Conservation (phyloP, 768 basidiomycete genomes). For the Leccinellum albellum region DNA sequence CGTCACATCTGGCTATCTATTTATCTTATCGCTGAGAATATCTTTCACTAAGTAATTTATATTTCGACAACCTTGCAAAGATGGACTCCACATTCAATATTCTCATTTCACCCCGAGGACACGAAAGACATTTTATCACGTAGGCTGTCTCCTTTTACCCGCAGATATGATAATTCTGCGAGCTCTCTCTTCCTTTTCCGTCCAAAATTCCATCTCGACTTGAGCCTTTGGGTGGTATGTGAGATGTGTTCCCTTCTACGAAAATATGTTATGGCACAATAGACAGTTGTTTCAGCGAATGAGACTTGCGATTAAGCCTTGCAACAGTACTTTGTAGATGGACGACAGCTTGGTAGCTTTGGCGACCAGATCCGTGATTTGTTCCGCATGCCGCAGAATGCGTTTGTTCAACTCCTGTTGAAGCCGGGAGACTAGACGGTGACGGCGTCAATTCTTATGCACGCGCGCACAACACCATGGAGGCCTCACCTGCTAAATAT, state of each 20-base stretch:
- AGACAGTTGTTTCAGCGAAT: not conserved
- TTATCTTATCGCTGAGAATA: conserved; percentile 7
- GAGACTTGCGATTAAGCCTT: conserved; percentile 66
- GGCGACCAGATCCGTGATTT: conserved; percentile 56
- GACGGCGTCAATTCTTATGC: not conserved
- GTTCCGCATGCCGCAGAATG: conserved; percentile 67
- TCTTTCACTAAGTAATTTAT: conserved; percentile 22
- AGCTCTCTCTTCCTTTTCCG: conserved; percentile 80
- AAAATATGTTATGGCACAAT: not conserved
- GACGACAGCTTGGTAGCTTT: conserved; percentile 67
- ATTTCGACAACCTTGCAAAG: conserved; percentile 10
- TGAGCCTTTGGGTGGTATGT: conserved; percentile 83
- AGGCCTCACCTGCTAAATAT: conserved; percentile 82
- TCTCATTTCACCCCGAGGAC: conserved; percentile 9
- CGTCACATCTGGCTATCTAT: conserved; percentile 3
- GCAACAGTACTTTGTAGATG: conserved; percentile 74
- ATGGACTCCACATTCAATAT: conserved; percentile 15
- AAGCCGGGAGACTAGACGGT: conserved; percentile 68
- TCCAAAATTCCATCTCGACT: conserved; percentile 83
- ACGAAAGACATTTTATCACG: conserved; percentile 17
- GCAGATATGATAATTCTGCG: conserved; percentile 50
- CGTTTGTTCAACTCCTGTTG: conserved; percentile 80
- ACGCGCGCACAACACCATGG: not conserved
- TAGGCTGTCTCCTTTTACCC: conserved; percentile 27
- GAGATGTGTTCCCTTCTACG: conserved; percentile 61